Base-by-base conservation (phyloP, 345 rosid species). In the Linum usitatissimum region DNA sequence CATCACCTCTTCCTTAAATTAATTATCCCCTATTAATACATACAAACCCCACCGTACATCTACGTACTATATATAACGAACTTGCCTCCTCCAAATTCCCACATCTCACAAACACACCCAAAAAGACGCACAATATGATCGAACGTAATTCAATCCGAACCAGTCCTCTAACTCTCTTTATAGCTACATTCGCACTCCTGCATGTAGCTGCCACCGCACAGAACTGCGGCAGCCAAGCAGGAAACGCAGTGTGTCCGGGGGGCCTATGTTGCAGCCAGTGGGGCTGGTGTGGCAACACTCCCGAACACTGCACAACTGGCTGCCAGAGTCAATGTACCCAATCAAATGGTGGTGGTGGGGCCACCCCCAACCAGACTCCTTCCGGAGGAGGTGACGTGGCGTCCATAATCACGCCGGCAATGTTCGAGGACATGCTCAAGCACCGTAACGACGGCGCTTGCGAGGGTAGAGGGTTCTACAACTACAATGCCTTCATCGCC, bases 161-260 rank as follows among this genome's bases (percentile, higher is more conserved):
- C 28, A 23, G 28, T 34, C 38, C 38, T 34, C 38, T 34, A 34
- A 34, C 38, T 34, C 6, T 34, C 51, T 0, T n/a, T n/a, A n/a
- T 45, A 10, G 13, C 10, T 13, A 45, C 51, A 3, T 15, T 45
- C 13, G 51, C 51, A 10, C 51, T 45, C 49, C 49, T 42, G 14
- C 12, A 6, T 45, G 10, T 45, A 10, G 17, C 28, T 45, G 51
- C 51, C 51, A 3, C 51, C 51, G 63, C 23, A 18, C 61, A 68
- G 57, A 65, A 68, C 20, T 68, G 66, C 57, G 71, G 71, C 9
- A 57, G 53, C 12, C 71, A 68, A 51, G 71, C 66, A 5, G 66
- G 66, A 31, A 56, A 61, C 40, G 71, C 62, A 6, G 31, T 62
- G 9, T 68, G 71, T 45, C 62, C 71, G 0, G 62, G 66, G 45